Percentiles rank a stretch among this genome's conserved stretches.
These are phyloP conservation scores for Xenosphaeropsis pyriputrescens DNA, from an alignment of 2,329 filamentous ascomycete genomes.

Conservation along the genomic window DNA sequence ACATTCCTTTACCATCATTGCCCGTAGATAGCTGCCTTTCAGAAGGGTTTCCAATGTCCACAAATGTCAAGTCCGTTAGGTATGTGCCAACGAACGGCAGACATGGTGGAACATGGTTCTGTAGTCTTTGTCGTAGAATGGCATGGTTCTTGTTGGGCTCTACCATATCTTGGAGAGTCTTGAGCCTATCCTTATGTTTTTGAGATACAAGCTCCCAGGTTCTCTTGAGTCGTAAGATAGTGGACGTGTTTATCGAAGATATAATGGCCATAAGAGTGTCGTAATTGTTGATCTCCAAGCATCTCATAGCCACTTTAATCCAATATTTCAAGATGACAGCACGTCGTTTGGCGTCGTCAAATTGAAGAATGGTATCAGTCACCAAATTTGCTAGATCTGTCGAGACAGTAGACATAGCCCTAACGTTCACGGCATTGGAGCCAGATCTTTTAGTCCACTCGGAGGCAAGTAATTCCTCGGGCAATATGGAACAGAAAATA, in stretches of 20 bases:
- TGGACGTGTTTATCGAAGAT: constrained; percentile 83
- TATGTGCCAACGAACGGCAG: constrained; percentile 94
- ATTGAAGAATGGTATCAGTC: constrained; percentile 77
- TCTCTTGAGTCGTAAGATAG: constrained; percentile 72
- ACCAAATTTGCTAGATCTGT: constrained; percentile 89
- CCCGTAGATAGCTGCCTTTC: constrained; percentile 57
- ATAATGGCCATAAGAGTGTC: constrained; percentile 95
- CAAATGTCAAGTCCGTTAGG: constrained; percentile 88
- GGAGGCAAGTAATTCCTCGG: constrained; percentile 79
- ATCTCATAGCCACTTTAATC: constrained; percentile 86
- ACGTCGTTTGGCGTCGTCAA: constrained; percentile 85
- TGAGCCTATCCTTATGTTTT: constrained; percentile 70
- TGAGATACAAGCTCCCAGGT: constrained; percentile 84
- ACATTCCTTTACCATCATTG: constrained; percentile 46
- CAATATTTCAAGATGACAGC: constrained; percentile 89
- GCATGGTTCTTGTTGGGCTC: constrained; percentile 88
- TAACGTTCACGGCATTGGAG: constrained; percentile 72
- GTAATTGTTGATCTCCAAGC: constrained; percentile 85
- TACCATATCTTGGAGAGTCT: constrained; percentile 68
- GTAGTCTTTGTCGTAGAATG: constrained; percentile 66
- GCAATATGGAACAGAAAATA: constrained; percentile 82
- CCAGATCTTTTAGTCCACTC: constrained; percentile 89
- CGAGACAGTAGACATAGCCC: constrained; percentile 83
- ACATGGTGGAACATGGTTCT: constrained; percentile 80
- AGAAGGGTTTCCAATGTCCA: constrained; percentile 83